Evolutionary conservation across 2,329 filamentous ascomycete genomes (phyloP).

Genomic region (Tolypocladium inflatum): DNA sequence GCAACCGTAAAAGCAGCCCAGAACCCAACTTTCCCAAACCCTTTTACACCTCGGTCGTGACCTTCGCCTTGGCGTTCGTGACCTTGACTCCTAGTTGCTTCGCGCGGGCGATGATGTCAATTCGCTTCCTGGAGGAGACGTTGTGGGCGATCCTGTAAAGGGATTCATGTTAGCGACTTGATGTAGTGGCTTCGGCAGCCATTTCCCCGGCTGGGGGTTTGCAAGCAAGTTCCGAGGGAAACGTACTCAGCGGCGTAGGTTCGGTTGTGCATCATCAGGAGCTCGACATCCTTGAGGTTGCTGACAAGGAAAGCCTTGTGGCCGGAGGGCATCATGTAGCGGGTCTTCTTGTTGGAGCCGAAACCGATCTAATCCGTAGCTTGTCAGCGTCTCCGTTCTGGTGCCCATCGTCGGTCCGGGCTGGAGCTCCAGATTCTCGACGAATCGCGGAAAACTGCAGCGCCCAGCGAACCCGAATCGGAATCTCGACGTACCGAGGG

Average conservation of each 20-base stretch:
- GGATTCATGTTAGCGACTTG: neutral
- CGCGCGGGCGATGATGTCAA: constrained; percentile 93
- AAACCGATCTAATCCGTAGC: constrained; percentile 70
- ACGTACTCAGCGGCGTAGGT: constrained; percentile 98
- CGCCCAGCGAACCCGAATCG: neutral
- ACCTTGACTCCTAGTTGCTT: constrained; percentile 99
- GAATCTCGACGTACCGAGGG: constrained; percentile 70
- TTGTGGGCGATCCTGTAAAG: constrained; percentile 82
- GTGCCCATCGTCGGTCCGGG: neutral
- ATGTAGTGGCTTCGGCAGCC: neutral
- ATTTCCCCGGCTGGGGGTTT: neutral
- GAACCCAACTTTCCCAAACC: neutral
- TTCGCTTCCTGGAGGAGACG: constrained; percentile 96
- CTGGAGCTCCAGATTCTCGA: neutral
- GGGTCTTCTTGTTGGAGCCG: constrained; percentile 99
- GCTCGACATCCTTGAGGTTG: constrained; percentile 92
- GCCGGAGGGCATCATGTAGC: constrained; percentile 96
- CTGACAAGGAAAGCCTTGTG: constrained; percentile 99
- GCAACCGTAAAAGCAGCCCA: constrained; percentile 5
- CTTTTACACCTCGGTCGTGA: constrained; percentile 82
- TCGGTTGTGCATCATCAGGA: constrained; percentile 99
- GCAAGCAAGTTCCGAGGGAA: neutral
- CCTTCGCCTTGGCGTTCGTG: constrained; percentile 98
- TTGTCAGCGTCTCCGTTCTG: constrained; percentile 4
- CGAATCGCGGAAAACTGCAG: neutral